phyloP scores from a whole-genome alignment of 331 rosid genomes.

The Cydonia oblonga region DNA sequence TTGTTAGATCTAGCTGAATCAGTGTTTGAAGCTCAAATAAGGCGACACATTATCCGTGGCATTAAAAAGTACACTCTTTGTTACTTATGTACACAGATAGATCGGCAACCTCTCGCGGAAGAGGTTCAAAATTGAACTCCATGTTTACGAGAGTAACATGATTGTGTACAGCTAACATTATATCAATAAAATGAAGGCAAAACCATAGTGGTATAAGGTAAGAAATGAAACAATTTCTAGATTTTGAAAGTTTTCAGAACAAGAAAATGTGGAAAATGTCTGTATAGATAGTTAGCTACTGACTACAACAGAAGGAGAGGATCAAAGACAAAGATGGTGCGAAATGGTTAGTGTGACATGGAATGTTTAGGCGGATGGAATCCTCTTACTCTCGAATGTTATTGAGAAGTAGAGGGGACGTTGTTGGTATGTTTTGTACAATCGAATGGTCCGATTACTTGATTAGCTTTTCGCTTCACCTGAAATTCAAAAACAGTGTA shows the following conservation, averaged over 20 bases:
- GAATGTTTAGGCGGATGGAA: constrained; percentile 9
- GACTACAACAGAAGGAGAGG: not conserved
- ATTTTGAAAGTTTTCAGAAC: not conserved
- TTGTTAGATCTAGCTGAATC: no score
- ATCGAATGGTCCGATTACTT: constrained; percentile 76
- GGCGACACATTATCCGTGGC: no score
- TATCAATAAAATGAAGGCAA: not conserved
- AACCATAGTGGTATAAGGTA: not conserved
- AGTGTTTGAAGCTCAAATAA: no score
- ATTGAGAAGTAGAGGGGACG: constrained; percentile 16
- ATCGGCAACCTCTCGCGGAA: no score
- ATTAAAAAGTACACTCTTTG: no score
- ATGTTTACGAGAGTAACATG: not conserved
- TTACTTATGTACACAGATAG: no score
- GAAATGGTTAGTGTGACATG: constrained; percentile 15
- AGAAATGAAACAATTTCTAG: not conserved
- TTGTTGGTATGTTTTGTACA: constrained; percentile 58
- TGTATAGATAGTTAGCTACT: not conserved
- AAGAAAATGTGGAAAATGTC: not conserved
- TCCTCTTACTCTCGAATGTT: not conserved
- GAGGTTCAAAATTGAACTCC: no score
- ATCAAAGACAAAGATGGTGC: not conserved
- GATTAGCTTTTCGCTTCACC: constrained; percentile 68
- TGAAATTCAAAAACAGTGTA: constrained; percentile 18
- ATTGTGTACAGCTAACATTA: not conserved